Evolutionary conservation across 495 filamentous ascomycete species (phyloP).

Genomic region (Echria macrotheca): DNA sequence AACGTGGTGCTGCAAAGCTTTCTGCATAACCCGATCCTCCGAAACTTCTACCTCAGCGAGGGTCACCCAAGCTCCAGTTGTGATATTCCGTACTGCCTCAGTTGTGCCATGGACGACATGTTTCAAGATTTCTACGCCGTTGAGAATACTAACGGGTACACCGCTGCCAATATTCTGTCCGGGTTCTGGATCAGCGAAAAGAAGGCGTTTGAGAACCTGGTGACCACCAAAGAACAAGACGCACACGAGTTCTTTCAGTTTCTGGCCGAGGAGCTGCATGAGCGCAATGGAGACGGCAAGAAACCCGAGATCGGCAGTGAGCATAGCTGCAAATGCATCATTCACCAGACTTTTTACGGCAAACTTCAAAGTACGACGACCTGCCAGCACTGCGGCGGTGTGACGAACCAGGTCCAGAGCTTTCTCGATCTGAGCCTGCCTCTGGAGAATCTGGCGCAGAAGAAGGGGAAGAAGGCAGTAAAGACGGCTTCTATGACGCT

Average conservation of each 20-base stretch:
- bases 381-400: conserved; percentile 73
- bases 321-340: conserved; percentile 72
- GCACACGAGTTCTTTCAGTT: conserved; percentile 95
- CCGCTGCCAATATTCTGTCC: conserved; percentile 72
- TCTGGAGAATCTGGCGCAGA: conserved; percentile 55
- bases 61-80: conserved; percentile 72
- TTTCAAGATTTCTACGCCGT: conserved; percentile 82
- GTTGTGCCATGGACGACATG: conserved; percentile 84
- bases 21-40: conserved; percentile 80
- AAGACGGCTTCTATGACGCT: conserved; percentile 52
- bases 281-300: conserved; percentile 55
- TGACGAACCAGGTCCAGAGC: conserved; percentile 72
- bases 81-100: conserved; percentile 61
- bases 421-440: conserved; percentile 84
- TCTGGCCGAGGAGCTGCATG: conserved; percentile 78
- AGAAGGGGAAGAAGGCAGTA: conserved; percentile 39
- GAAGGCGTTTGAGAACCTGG: conserved; percentile 60
- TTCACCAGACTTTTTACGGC: conserved; percentile 84
- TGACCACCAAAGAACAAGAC: conserved; percentile 90
- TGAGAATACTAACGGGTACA: conserved; percentile 78
- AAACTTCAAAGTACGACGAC: conserved; percentile 82
- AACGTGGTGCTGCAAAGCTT: conserved; percentile 84
- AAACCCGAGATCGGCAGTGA: conserved; percentile 51
- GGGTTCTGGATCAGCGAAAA: conserved; percentile 71
- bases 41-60: conserved; percentile 80